phyloP scores from a whole-genome alignment of 1,284 basidiomycete species.

The Porogramme epimiltina region DNA sequence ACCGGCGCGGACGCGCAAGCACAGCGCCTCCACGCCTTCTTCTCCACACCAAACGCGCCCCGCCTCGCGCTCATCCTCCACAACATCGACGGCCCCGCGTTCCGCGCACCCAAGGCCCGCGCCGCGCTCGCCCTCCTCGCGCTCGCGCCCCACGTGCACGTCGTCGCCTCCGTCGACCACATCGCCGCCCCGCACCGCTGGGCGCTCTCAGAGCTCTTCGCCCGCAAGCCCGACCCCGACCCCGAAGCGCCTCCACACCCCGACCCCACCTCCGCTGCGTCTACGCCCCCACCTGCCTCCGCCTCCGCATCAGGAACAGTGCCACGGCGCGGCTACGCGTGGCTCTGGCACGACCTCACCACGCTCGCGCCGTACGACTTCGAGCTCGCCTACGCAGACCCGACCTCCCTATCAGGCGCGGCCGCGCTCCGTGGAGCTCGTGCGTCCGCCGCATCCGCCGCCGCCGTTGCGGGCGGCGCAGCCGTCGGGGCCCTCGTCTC shows the following conservation, averaged over 20 bases:
- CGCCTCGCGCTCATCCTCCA: constrained; percentile 82
- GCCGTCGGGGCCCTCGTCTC: constrained; percentile 48
- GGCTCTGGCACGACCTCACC: constrained; percentile 88
- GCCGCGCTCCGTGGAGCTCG: constrained; percentile 27
- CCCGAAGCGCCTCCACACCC: not conserved
- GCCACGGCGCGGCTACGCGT: constrained; percentile 72
- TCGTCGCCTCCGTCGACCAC: constrained; percentile 86
- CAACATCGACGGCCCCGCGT: constrained; percentile 79
- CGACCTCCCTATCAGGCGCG: constrained; percentile 61
- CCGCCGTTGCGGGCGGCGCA: constrained; percentile 32
- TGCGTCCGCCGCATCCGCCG: constrained; percentile 2
- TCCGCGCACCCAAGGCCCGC: constrained; percentile 65
- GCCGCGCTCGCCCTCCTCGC: constrained; percentile 72
- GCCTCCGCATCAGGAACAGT: constrained; percentile 14
- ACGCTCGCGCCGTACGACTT: constrained; percentile 82
- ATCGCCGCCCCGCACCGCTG: constrained; percentile 81
- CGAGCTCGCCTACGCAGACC: constrained; percentile 72
- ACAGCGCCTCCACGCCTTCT: constrained; percentile 65
- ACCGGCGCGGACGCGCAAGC: constrained; percentile 59
- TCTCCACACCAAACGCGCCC: constrained; percentile 35
- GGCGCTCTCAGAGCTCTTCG: constrained; percentile 59
- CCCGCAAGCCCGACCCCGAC: constrained; percentile 44
- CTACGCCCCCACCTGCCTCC: not conserved
- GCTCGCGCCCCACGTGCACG: constrained; percentile 70
- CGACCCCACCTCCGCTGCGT: constrained; percentile 8